A percentile compares a stretch with the other conserved stretches of the same genome.
phyloP scores from a whole-genome alignment of 2,329 filamentous ascomycete genomes.

The Talaromyces piceae region DNA sequence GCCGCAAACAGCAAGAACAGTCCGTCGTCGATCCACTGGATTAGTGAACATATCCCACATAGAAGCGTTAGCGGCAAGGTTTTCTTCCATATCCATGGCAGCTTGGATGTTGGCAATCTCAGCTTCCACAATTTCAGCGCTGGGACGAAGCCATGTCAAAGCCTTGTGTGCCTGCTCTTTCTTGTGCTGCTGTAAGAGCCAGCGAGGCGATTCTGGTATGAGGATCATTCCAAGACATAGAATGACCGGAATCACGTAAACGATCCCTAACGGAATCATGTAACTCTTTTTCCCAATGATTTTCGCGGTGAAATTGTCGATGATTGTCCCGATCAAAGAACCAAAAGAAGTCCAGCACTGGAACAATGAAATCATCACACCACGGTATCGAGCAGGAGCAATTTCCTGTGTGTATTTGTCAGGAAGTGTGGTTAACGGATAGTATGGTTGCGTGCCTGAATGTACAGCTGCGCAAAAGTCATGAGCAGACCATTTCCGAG shows the following conservation, averaged over 20 bases:
- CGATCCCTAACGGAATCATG: constrained; percentile 26
- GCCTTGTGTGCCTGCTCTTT: constrained; percentile 27
- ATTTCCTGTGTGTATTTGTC: constrained; percentile 30
- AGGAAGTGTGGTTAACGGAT: constrained; percentile 1
- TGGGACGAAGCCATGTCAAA: constrained; percentile 30
- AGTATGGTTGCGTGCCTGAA: constrained; percentile 35
- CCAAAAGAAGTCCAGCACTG: constrained; percentile 44
- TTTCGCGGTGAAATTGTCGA: constrained; percentile 36
- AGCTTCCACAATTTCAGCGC: constrained; percentile 18
- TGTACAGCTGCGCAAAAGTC: constrained; percentile 47
- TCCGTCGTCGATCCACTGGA: constrained; percentile 47
- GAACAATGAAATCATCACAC: constrained; percentile 42
- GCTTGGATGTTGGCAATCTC: constrained; percentile 28
- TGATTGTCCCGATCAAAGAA: constrained; percentile 37
- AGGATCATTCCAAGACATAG: constrained; percentile 41
- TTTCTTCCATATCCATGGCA: constrained; percentile 29
- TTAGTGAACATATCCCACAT: constrained; percentile 45
- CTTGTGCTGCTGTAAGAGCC: constrained; percentile 27
- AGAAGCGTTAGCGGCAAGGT: constrained; percentile 27
- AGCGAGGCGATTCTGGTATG: constrained; percentile 42
- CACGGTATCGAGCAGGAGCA: constrained; percentile 44
- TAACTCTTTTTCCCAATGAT: constrained; percentile 25
- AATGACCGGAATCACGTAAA: constrained; percentile 42
- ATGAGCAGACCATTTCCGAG: constrained; percentile 52
- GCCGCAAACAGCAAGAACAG: constrained; percentile 41